phyloP scores from a whole-genome alignment of 768 basidiomycete species.

The Antrodiella citrinella region DNA sequence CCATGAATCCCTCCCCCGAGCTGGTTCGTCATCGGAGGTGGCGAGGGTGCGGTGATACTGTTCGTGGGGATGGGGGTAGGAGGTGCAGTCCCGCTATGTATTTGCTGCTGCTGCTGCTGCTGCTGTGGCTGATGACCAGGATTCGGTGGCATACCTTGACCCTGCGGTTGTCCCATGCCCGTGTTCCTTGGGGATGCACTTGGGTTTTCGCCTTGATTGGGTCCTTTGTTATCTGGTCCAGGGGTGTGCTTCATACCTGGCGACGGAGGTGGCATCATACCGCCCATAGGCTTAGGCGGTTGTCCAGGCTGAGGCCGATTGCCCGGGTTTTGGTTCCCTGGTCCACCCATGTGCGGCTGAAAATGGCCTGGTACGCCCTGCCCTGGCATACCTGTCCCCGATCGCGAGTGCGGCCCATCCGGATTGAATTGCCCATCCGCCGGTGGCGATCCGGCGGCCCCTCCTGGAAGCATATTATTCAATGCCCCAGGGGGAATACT shows the following conservation, averaged over 20 bases:
- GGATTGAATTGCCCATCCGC: constrained; percentile 28
- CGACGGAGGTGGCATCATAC: constrained; percentile 47
- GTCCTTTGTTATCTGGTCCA: constrained; percentile 4
- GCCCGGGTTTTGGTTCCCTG: neutral
- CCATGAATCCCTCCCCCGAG: neutral
- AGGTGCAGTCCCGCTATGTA: constrained; percentile 23
- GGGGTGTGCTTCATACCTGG: constrained; percentile 29
- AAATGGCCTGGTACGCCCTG: constrained; percentile 27
- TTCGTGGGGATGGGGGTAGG: constrained; percentile 28
- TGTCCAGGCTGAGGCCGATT: constrained; percentile 1
- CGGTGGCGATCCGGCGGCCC: constrained; percentile 36
- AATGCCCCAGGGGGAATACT: constrained; percentile 6
- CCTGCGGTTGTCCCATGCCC: constrained; percentile 9
- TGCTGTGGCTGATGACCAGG: constrained; percentile 7
- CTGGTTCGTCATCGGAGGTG: constrained; percentile 25
- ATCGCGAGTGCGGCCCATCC: constrained; percentile 17
- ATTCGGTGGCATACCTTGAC: constrained; percentile 3
- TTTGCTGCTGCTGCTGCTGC: constrained; percentile 7
- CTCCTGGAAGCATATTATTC: constrained; percentile 19
- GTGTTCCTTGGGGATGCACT: constrained; percentile 19
- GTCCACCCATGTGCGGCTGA: constrained; percentile 18
- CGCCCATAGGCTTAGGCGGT: constrained; percentile 29
- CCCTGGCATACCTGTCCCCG: constrained; percentile 23
- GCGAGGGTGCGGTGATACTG: constrained; percentile 31
- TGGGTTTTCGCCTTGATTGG: constrained; percentile 3